Evolutionary conservation across 2,329 filamentous ascomycete genomes (phyloP).

Genomic region (Fusarium illudens): DNA sequence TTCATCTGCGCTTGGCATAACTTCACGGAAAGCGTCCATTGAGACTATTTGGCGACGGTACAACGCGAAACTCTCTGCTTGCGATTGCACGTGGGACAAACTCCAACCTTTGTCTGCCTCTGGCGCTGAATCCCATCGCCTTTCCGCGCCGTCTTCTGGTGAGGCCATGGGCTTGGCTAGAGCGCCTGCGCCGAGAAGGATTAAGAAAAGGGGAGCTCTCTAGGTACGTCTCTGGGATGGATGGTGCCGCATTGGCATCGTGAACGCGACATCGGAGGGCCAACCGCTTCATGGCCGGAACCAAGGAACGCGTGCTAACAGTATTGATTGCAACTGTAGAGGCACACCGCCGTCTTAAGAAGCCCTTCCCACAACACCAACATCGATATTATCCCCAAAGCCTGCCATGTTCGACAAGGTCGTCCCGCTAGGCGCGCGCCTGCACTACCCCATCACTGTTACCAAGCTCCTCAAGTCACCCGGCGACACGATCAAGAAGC

Average conservation of each 20-base stretch:
- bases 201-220: slow-evolving; percentile 43
- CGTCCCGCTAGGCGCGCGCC: slow-evolving; percentile 65
- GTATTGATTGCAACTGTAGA: neutral
- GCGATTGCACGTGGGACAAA: slow-evolving; percentile 23
- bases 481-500: slow-evolving; percentile 77
- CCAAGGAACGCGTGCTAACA: slow-evolving; percentile 19
- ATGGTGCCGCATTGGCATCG: slow-evolving; percentile 3
- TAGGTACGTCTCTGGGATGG: slow-evolving; percentile 37
- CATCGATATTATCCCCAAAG: neutral
- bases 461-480: slow-evolving; percentile 80
- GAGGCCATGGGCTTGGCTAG: slow-evolving; percentile 50
- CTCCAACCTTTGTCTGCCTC: neutral
- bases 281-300: neutral
- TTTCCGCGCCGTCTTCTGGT: slow-evolving; percentile 19
- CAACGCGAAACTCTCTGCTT: slow-evolving; percentile 11
- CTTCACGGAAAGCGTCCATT: slow-evolving; percentile 11
- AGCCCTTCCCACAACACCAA: slow-evolving; percentile 3
- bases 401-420: slow-evolving; percentile 51
- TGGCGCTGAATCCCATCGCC: slow-evolving; percentile 25
- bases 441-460: slow-evolving; percentile 94
- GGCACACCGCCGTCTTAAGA: slow-evolving; percentile 8
- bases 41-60: slow-evolving; percentile 1
- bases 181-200: slow-evolving; percentile 42
- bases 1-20: neutral
- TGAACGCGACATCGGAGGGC: slow-evolving; percentile 3